Conservation (phyloP, 1,284 basidiomycete species). For the Papiliotrema fonsecae region DNA sequence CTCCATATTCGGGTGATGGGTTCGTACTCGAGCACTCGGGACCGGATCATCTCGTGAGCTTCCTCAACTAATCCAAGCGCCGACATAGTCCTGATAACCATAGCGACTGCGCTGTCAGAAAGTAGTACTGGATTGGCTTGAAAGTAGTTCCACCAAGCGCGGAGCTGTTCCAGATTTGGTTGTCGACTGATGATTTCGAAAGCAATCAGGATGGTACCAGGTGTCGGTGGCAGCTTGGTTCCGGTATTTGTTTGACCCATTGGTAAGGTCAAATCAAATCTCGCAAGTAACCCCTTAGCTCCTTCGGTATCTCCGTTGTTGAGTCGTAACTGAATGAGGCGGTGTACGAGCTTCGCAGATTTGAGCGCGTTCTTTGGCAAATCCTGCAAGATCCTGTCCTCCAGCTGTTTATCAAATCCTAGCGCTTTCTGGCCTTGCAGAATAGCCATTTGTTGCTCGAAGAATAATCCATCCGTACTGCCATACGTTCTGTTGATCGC, state of each 20-base stretch:
- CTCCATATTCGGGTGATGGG: not conserved
- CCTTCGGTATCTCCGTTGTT: not conserved
- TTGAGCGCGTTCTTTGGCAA: not conserved
- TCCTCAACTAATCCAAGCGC: not conserved
- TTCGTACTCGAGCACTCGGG: not conserved
- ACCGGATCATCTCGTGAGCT: not conserved
- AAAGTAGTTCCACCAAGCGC: constrained; percentile 2
- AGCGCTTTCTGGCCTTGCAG: not conserved
- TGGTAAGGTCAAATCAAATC: not conserved
- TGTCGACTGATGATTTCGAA: not conserved
- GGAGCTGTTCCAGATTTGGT: not conserved
- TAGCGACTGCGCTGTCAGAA: not conserved
- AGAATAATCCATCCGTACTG: not conserved
- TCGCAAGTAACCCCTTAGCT: not conserved
- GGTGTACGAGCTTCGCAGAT: not conserved
- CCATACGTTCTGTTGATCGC: not conserved
- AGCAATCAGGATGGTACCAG: not conserved
- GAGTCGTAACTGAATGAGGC: constrained; percentile 1
- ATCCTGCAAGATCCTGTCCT: not conserved
- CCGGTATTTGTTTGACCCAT: not conserved
- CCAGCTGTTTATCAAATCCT: not conserved
- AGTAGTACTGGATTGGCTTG: not conserved
- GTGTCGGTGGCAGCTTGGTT: not conserved
- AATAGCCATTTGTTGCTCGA: not conserved
- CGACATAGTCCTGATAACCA: not conserved